Evolutionary conservation across 495 filamentous ascomycete genomes (phyloP).

Genomic region (Hyphodiscus hymeniophilus): DNA sequence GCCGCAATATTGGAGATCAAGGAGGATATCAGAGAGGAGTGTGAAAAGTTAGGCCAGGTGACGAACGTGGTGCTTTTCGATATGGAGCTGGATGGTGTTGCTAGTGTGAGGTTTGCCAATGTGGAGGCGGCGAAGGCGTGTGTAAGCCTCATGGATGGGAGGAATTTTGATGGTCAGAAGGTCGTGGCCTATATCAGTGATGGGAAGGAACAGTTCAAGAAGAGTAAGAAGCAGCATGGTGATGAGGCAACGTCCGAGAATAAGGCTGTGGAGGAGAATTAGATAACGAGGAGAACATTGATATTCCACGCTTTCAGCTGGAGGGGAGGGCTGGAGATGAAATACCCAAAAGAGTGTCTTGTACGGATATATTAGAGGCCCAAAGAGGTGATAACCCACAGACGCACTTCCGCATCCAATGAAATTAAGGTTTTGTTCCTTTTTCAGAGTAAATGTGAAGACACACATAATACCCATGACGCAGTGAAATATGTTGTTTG

Average conservation of each 20-base stretch:
- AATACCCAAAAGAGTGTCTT: no score
- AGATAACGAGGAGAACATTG: no score
- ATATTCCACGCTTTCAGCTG: no score
- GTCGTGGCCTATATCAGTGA: conserved; percentile 72
- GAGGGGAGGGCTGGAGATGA: no score
- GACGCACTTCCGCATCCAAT: no score
- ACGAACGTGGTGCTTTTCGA: conserved; percentile 91
- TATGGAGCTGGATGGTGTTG: conserved; percentile 76
- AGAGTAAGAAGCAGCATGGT: conserved; percentile 44
- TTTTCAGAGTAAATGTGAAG: no score
- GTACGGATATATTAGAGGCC: no score
- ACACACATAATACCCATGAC: no score
- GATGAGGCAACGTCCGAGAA: conserved; percentile 12
- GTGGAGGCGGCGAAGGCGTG: conserved; percentile 64
- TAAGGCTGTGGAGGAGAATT: neutral
- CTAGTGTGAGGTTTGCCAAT: conserved; percentile 69
- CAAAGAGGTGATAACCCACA: no score
- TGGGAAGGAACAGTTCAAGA: conserved; percentile 70
- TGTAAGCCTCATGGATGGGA: conserved; percentile 69
- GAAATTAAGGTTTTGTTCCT: no score
- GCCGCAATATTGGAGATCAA: conserved; percentile 83
- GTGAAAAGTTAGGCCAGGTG: conserved; percentile 75
- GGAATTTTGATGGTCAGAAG: conserved; percentile 53
- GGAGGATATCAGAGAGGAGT: conserved; percentile 87
- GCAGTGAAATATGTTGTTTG: no score